phyloP scores from a whole-genome alignment of 2,329 filamentous ascomycete genomes.

The Hypomyces rosellus region DNA sequence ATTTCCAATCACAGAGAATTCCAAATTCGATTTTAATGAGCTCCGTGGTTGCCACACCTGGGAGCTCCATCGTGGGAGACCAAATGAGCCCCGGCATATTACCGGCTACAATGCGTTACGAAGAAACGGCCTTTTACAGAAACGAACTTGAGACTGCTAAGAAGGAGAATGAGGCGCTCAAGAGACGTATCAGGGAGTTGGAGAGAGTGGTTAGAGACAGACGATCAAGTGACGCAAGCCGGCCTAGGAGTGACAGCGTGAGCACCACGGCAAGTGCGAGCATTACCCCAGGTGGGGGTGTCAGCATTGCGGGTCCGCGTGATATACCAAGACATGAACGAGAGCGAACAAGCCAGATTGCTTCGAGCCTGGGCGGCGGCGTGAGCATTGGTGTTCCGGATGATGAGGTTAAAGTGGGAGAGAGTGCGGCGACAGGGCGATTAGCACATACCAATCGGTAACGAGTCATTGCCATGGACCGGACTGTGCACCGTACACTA shows the following conservation, averaged over 20 bases:
- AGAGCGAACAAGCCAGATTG: conserved; percentile 39
- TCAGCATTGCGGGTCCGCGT: conserved; percentile 41
- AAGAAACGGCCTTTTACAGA: conserved; percentile 55
- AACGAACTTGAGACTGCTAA: conserved; percentile 56
- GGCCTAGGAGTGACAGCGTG: conserved; percentile 44
- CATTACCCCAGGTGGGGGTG: conserved; percentile 30
- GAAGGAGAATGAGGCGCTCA: conserved; percentile 57
- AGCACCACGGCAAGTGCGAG: conserved; percentile 47
- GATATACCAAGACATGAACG: conserved; percentile 33
- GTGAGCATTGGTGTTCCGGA: conserved; percentile 51
- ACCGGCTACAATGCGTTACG: conserved; percentile 53
- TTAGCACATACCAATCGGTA: conserved; percentile 13
- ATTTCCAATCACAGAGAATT: conserved; percentile 42
- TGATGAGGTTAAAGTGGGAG: conserved; percentile 54
- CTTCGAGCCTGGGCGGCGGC: conserved; percentile 40
- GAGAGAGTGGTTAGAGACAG: conserved; percentile 49
- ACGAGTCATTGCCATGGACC: no score
- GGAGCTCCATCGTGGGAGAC: conserved; percentile 27
- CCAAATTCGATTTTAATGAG: conserved; percentile 28
- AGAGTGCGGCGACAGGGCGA: conserved; percentile 50
- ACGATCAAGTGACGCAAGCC: conserved; percentile 40
- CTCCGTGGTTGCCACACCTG: conserved; percentile 36
- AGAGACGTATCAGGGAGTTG: conserved; percentile 55
- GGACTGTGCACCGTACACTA: no score
- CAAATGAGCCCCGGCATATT: conserved; percentile 49